phyloP scores from a whole-genome alignment of 805 yeast genomes.

The Wickerhamomyces tratensis region DNA sequence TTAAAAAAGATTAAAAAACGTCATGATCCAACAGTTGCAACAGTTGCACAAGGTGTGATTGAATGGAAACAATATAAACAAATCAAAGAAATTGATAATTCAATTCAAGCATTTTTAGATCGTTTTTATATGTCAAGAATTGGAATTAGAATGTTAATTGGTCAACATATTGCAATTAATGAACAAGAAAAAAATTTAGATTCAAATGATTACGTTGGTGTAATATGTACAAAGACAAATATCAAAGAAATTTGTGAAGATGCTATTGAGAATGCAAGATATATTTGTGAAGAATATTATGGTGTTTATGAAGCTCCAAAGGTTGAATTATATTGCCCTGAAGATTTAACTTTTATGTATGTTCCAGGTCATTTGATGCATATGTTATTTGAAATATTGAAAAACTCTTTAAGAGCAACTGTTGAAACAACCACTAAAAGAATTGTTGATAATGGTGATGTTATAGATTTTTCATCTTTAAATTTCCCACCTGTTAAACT shows the following conservation, averaged over 20 bases:
- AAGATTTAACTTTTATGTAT: constrained; percentile 73
- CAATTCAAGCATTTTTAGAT: constrained; percentile 76
- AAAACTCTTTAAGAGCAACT: constrained; percentile 82
- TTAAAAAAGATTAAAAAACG: constrained; percentile 66
- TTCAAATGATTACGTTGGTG: constrained; percentile 68
- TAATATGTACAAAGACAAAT: constrained; percentile 77
- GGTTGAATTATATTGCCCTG: constrained; percentile 59
- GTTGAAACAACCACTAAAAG: constrained; percentile 67
- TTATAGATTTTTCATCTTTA: constrained; percentile 43
- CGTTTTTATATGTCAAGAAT: constrained; percentile 84
- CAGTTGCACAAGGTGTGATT: constrained; percentile 86
- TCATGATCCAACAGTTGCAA: constrained; percentile 89
- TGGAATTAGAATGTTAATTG: constrained; percentile 88
- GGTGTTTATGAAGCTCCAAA: constrained; percentile 82
- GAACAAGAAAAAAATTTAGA: constrained; percentile 35
- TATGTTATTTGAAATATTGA: constrained; percentile 82
- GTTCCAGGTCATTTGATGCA: constrained; percentile 91
- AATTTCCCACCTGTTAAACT: constrained; percentile 78
- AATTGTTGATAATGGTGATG: constrained; percentile 29
- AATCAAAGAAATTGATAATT: constrained; percentile 48
- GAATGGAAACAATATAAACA: constrained; percentile 64
- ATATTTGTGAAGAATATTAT: constrained; percentile 86
- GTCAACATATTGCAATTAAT: constrained; percentile 85
- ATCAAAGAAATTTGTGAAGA: constrained; percentile 77
- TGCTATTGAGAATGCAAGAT: constrained; percentile 84